Conservation (phyloP, 1,284 basidiomycete genomes). For the Neotropicomus parvogracilis region DNA sequence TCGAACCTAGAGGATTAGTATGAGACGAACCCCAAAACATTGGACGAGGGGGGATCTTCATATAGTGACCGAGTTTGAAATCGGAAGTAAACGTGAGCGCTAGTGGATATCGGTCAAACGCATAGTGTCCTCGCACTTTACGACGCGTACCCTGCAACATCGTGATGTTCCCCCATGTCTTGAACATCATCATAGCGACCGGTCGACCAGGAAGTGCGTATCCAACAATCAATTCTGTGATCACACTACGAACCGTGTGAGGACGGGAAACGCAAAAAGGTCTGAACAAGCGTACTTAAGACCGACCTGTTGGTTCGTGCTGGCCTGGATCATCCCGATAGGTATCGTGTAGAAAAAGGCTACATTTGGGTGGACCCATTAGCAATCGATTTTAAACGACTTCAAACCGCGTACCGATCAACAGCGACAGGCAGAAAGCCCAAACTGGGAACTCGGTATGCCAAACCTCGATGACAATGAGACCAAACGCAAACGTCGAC, state of each 20-base stretch:
- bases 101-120: conserved; percentile 7
- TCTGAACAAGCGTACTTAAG: conserved; percentile 33
- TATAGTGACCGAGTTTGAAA: conserved; percentile 39
- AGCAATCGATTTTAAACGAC: neutral
- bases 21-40: conserved; percentile 38
- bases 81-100: conserved; percentile 42
- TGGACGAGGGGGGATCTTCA: conserved; percentile 36
- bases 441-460: conserved; percentile 55
- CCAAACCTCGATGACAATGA: conserved; percentile 59
- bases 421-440: conserved; percentile 41
- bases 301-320: conserved; percentile 22
- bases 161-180: conserved; percentile 39
- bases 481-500: conserved; percentile 52
- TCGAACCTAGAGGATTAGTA: neutral
- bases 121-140: neutral
- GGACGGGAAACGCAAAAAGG: neutral
- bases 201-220: conserved; percentile 30
- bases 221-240: conserved; percentile 44
- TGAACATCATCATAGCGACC: conserved; percentile 48
- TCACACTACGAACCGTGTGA: conserved; percentile 26
- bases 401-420: conserved; percentile 22
- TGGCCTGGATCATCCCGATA: conserved; percentile 30
- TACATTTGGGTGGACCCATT: conserved; percentile 1
- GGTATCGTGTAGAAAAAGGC: conserved; percentile 53
- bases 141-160: conserved; percentile 35